These are phyloP conservation scores for Pseudogymnoascus verrucosus DNA, from an alignment of 2,329 filamentous ascomycete species.

Conservation along the genomic window DNA sequence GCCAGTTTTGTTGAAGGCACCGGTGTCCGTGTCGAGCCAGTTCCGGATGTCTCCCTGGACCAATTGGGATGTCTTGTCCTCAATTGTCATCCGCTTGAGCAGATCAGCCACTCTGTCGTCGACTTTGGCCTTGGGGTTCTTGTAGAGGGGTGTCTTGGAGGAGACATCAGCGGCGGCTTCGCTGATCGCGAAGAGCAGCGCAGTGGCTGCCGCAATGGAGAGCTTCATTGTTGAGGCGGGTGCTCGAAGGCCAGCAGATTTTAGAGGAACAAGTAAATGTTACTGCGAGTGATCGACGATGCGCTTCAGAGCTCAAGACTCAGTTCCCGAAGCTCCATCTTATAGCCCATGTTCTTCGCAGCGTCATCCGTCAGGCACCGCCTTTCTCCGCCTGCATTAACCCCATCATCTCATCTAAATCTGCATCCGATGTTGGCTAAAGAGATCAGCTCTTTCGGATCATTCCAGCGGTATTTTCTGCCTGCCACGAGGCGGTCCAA, in stretches of 20 bases:
- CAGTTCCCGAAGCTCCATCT: background rate
- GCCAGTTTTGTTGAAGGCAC: conserved; percentile 59
- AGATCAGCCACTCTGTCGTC: conserved; percentile 60
- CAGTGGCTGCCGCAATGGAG: conserved; percentile 1
- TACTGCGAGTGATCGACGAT: background rate
- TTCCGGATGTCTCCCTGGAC: conserved; percentile 64
- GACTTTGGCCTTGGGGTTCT: conserved; percentile 52
- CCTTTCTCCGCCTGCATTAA: background rate
- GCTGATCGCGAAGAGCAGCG: conserved; percentile 5
- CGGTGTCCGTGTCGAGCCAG: conserved; percentile 62
- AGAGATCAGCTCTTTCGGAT: conserved; percentile 3
- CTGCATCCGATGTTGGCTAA: conserved; percentile 1
- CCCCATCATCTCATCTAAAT: conserved; percentile 4
- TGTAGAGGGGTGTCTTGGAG: conserved; percentile 45
- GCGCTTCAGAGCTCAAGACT: background rate
- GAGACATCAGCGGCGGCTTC: background rate
- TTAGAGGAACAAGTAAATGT: background rate
- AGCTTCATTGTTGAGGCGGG: conserved; percentile 3
- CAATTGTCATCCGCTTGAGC: conserved; percentile 62
- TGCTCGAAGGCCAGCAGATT: background rate
- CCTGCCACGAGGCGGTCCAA: background rate
- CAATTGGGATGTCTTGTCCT: conserved; percentile 65
- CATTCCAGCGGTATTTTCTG: background rate
- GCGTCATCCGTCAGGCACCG: background rate
- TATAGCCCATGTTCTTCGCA: background rate